These are phyloP conservation scores for Kodamaea anthophila DNA, from an alignment of 1,139 yeast species.

Conservation along the genomic window DNA sequence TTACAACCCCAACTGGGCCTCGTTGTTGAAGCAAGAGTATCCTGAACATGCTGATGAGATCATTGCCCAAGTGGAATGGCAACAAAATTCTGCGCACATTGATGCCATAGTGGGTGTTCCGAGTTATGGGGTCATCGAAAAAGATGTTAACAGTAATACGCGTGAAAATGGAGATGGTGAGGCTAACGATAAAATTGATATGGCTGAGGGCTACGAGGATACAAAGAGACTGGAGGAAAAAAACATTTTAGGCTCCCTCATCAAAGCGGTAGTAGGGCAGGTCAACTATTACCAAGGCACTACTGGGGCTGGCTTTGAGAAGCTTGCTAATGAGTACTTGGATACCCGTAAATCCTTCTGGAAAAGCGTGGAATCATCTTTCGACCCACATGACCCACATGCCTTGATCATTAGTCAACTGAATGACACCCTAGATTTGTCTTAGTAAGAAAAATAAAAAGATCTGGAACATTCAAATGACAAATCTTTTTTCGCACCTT, in stretches of 20 bases:
- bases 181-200: too few species aligned
- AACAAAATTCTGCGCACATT: constrained; percentile 9
- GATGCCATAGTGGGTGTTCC: constrained; percentile 12
- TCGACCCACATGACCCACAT: constrained; percentile 4
- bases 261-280: too few species aligned
- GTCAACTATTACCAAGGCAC: too few species aligned
- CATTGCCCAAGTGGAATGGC: constrained; percentile 10
- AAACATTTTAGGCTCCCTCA: too few species aligned
- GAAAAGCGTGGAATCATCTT: constrained; percentile 1
- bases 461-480: constrained; percentile 6
- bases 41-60: constrained; percentile 11
- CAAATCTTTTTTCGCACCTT: too few species aligned
- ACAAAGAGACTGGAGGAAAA: too few species aligned
- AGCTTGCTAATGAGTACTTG: constrained; percentile 4
- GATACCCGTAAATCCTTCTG: background rate
- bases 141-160: too few species aligned
- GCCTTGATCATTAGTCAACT: too few species aligned
- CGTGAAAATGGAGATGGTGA: too few species aligned
- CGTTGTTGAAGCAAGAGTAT: constrained; percentile 6
- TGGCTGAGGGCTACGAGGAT: too few species aligned
- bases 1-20: constrained; percentile 14
- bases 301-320: constrained; percentile 3
- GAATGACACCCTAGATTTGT: too few species aligned
- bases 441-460: background rate
- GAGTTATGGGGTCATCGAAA: too few species aligned